A percentile compares a stretch with the other conserved stretches of the same genome.
These are phyloP conservation scores for Candida manassasensis DNA, from an alignment of 805 yeast species.

Conservation along the genomic window DNA sequence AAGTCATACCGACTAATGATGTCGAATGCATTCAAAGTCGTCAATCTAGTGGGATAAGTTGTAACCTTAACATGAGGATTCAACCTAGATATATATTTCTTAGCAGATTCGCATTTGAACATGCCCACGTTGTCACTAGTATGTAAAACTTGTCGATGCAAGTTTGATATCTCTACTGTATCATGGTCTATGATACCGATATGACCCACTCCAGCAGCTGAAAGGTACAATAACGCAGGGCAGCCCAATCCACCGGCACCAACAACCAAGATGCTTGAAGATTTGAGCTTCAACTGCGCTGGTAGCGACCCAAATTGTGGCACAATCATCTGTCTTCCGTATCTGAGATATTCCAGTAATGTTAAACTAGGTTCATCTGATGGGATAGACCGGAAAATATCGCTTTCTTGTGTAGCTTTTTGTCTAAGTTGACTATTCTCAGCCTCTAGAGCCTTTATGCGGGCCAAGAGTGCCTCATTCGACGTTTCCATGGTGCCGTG, in stretches of 20 bases:
- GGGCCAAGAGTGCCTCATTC: slow-evolving; percentile 18
- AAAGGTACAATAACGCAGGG: slow-evolving; percentile 79
- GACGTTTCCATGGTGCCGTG: slow-evolving; percentile 6
- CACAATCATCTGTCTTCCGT: slow-evolving; percentile 95
- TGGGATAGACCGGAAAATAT: too few relatives aligned
- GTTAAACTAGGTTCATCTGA: too few relatives aligned
- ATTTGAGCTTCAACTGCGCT: slow-evolving; percentile 54
- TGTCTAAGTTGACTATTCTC: slow-evolving; percentile 13
- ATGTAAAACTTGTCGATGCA: slow-evolving; percentile 88
- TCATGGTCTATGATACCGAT: slow-evolving; percentile 90
- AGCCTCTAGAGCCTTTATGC: slow-evolving; percentile 15
- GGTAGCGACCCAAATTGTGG: slow-evolving; percentile 60
- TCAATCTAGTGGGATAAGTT: slow-evolving; percentile 49
- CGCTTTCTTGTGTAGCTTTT: too few relatives aligned
- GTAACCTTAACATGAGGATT: slow-evolving; percentile 64
- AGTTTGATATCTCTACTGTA: slow-evolving; percentile 73
- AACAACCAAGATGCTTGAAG: slow-evolving; percentile 62
- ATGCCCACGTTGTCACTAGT: slow-evolving; percentile 60
- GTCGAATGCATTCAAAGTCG: slow-evolving; percentile 54
- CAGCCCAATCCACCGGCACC: slow-evolving; percentile 98
- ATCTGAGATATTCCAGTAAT: slow-evolving; percentile 69
- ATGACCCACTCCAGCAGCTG: slow-evolving; percentile 82
- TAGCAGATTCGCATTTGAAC: slow-evolving; percentile 79
- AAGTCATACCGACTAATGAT: slow-evolving; percentile 65
- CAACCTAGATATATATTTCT: slow-evolving; percentile 41